Conservation (phyloP, 2,329 filamentous ascomycete genomes). For the Salinomyces thailandicus region DNA sequence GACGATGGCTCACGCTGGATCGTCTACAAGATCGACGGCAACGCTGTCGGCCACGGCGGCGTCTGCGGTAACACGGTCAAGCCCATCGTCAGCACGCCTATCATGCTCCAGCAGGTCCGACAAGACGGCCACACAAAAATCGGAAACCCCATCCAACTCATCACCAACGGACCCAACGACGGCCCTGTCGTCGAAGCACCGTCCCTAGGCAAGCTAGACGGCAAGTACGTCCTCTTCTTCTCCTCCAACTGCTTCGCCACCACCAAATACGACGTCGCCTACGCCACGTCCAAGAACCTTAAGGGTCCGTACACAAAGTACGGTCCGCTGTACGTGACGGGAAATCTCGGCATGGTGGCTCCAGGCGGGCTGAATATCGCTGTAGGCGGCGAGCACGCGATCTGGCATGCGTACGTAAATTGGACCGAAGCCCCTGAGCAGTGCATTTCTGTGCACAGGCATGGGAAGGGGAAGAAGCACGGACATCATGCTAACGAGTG, state of each 20-base stretch:
- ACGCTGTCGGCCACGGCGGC: conserved; percentile 19
- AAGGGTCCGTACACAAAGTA: conserved; percentile 17
- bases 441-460: conserved; percentile 4
- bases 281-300: conserved; percentile 18
- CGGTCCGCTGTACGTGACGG: conserved; percentile 19
- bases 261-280: conserved; percentile 20
- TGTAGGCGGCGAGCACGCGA: conserved; percentile 21
- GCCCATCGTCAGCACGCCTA: conserved; percentile 18
- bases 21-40: conserved; percentile 24
- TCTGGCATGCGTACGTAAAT: conserved; percentile 23
- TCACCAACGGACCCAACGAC: conserved; percentile 19
- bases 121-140: conserved; percentile 17
- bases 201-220: conserved; percentile 15
- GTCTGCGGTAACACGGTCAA: conserved; percentile 17
- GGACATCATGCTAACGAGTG: conserved; percentile 1
- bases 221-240: conserved; percentile 25
- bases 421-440: neutral
- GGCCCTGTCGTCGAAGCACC: conserved; percentile 27
- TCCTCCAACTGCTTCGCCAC: conserved; percentile 21
- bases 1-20: conserved; percentile 15
- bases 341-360: conserved; percentile 16
- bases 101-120: conserved; percentile 21
- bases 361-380: conserved; percentile 24
- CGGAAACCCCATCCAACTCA: conserved; percentile 14
- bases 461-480: neutral